Evolutionary conservation across 2,329 filamentous ascomycete genomes (phyloP).

Genomic region (Diatrype stigma): DNA sequence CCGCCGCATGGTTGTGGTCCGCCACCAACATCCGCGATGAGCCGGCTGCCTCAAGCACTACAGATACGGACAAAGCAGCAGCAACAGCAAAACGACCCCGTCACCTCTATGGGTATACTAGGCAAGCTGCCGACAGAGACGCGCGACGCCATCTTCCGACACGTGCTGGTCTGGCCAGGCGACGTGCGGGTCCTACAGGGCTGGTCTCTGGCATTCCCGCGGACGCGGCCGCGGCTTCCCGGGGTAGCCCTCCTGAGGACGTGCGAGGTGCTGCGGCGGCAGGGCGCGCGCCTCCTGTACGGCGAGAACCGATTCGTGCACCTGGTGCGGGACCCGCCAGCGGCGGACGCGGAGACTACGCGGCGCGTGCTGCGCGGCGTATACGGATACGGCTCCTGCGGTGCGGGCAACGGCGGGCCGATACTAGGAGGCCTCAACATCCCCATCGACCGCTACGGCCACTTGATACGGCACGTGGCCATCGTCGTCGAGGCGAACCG

Average conservation of each 20-base stretch:
- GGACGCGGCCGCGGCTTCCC: conserved; percentile 26
- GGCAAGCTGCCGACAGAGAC: conserved; percentile 25
- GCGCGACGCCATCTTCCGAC: conserved; percentile 28
- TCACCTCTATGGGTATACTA: conserved; percentile 10
- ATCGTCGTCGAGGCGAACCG: conserved; percentile 42
- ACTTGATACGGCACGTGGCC: conserved; percentile 36
- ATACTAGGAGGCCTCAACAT: conserved; percentile 19
- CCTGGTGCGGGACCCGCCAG: conserved; percentile 34
- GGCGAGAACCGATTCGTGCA: conserved; percentile 46
- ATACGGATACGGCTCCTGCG: conserved; percentile 20
- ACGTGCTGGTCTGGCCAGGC: conserved; percentile 23
- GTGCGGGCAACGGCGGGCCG: too few species aligned
- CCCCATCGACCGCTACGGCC: conserved; percentile 33
- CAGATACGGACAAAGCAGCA: neutral
- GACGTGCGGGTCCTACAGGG: conserved; percentile 26
- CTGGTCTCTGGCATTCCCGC: conserved; percentile 28
- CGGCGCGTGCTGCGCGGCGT: conserved; percentile 19
- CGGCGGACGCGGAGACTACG: conserved; percentile 7
- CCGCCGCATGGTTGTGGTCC: neutral
- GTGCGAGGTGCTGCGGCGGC: conserved; percentile 29
- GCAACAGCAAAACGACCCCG: neutral
- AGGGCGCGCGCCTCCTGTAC: conserved; percentile 41
- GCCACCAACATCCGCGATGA: neutral
- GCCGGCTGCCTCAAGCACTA: neutral
- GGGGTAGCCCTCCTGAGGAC: conserved; percentile 33